Base-by-base conservation (phyloP, 495 filamentous ascomycete species). In the Penicillium cinerascens region DNA sequence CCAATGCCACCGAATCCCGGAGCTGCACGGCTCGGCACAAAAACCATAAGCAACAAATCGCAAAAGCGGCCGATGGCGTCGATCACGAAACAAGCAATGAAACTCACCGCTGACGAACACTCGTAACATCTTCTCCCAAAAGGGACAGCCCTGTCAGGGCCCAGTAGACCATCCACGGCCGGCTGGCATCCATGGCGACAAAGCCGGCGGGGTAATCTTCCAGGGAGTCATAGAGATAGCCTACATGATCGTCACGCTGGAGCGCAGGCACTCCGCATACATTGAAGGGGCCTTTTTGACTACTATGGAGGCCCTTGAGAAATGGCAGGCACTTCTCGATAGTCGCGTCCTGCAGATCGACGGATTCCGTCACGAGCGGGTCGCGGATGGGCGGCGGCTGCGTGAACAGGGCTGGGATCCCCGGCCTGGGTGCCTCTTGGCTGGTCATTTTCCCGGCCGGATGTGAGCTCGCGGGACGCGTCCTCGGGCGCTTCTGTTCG, bases 141-240 rank as follows among this genome's bases (percentile, higher is more conserved):
- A 89, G 68, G 35, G 77, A 71, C 21, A 97, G 75, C 0, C 81
- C 89, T 9, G 82, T 80, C 26, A 97, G 70, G 38, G 81, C 85
- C 93, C 93, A 98, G 70, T 97, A 97, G 55, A 93, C 71, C 59
- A 96, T 79, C 93, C 93, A 98, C 1, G 93, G 90, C 42, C 93
- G 77, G 59, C 84, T 87, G 15, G 93, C 85, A 73, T 98, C 93
- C 44, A 87, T 77, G 1, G 71, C 71, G 18, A 86, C 81, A 63
- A 86, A 93, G 10, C 70, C 67, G 2, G 76, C 65, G 0, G 91
- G 88, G 49, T 93, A 83, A 16, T 73, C 67, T 36, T 77, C 77
- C 16, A 98, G 72, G 22, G 78, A 74, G 37, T 80, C 73, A 44
- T 84, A 85, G 20, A 96, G 76, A 64, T 92, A 98, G n/a, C 53